These are phyloP conservation scores for Malus hybrid DNA, from an alignment of 331 rosid species.

Conservation along the genomic window DNA sequence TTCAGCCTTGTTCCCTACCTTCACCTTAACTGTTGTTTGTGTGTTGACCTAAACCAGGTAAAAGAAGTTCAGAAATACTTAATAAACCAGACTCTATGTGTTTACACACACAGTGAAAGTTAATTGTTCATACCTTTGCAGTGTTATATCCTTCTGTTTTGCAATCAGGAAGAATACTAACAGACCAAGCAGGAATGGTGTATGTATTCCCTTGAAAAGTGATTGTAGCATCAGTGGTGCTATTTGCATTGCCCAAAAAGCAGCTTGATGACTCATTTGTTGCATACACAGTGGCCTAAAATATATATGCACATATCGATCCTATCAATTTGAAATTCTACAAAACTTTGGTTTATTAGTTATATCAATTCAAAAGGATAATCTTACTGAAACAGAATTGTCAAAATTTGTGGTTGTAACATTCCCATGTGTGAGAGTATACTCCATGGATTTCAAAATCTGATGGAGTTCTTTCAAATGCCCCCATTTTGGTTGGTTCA, in stretches of 20 bases:
- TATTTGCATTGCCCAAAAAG: conserved; percentile 35
- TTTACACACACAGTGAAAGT: neutral
- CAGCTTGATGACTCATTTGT: conserved; percentile 27
- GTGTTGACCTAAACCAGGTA: conserved; percentile 30
- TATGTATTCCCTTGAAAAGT: conserved; percentile 15
- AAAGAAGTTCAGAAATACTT: neutral
- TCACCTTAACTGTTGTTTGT: conserved; percentile 42
- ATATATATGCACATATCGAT: neutral
- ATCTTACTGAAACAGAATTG: conserved; percentile 31
- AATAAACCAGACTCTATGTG: neutral
- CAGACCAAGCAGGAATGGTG: conserved; percentile 52
- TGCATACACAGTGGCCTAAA: conserved; percentile 33
- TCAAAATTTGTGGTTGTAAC: conserved; percentile 25
- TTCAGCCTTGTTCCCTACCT: conserved; percentile 32
- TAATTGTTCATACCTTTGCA: conserved; percentile 28
- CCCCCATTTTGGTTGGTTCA: conserved; percentile 53
- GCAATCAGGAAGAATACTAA: conserved; percentile 43
- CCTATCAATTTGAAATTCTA: neutral
- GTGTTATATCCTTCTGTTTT: conserved; percentile 36
- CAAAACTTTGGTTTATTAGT: too few relatives aligned
- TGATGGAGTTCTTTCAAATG: conserved; percentile 48
- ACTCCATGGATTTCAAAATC: conserved; percentile 36
- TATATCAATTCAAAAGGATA: neutral
- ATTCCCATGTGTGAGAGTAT: conserved; percentile 24
- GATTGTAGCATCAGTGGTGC: conserved; percentile 26